Evolutionary conservation across 148 eudicot species (phyloP), one percentile per base, ranked within the genome.

Genomic region (Rhododendron kiyosumense): DNA sequence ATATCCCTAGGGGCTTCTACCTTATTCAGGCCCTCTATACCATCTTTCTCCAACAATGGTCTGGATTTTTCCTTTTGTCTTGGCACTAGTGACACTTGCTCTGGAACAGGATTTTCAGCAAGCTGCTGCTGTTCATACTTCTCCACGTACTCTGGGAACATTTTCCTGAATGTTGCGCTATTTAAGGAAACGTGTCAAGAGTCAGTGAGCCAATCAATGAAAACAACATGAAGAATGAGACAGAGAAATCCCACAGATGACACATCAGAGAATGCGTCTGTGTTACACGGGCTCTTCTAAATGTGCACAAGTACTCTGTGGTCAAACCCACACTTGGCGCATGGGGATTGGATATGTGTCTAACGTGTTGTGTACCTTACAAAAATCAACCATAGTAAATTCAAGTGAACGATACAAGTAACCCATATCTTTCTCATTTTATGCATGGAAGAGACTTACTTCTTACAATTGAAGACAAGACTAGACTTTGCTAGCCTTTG

Each of bases 71-170:
- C 91, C 82, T 88, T 90, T 81, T 67, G 82, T 38, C 88, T 54
- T 18, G 90, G 84, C 43, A 79, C 85, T 5, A 90, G 34, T 28
- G 88, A 83, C 17, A 74, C 87, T 86, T 87, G 86, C 79, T 88
- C 91, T 46, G 59, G 45, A 84, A 79, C 91, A 69, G 89, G 85
- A 86, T 93, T 90, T 85, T 90, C 91, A 22, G 91, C 85, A 38
- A 91, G 91, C 88, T 83, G 89, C 88, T 91, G 89, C 83, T 95
- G 90, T 83, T 92, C 93, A 80, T 93, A 92, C 93, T 93, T 93
- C 86, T 96, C 98, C 48, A 96, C 91, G 46, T 94, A 96, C 85
- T 96, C 99, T 0, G 99, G 99, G 86, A 96, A 96, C 88, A 96
- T 87, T 88, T 94, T 94, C 93, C 93, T 92, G 84, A 96, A 96